Evolutionary conservation across 805 yeast genomes (phyloP).

Genomic region (Ogataea methanolica): DNA sequence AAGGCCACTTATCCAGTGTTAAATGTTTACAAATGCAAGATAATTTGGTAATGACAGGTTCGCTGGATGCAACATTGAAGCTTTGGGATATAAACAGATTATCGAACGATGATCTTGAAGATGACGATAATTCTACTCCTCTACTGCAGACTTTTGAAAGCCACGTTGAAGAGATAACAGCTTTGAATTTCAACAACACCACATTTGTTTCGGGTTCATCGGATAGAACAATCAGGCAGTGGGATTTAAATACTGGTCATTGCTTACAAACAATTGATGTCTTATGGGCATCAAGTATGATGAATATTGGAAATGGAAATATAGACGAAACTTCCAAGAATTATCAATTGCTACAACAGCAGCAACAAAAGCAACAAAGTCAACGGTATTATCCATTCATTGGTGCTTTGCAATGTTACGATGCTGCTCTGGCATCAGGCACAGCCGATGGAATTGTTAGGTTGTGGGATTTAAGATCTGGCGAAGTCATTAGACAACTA

Average conservation of each 20-base stretch:
- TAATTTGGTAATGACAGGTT: conserved; percentile 47
- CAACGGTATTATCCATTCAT: conserved; percentile 37
- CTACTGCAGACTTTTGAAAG: conserved; percentile 51
- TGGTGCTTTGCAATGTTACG: conserved; percentile 66
- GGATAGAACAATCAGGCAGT: conserved; percentile 68
- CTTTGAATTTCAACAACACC: conserved; percentile 48
- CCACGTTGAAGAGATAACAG: conserved; percentile 64
- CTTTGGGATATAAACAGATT: conserved; percentile 49
- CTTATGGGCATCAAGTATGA: conserved; percentile 47
- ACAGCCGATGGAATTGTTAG: conserved; percentile 72
- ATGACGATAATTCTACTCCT: conserved; percentile 19
- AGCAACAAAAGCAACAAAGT: conserved; percentile 6
- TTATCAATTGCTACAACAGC: conserved; percentile 6
- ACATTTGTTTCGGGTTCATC: conserved; percentile 65
- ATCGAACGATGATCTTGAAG: conserved; percentile 18
- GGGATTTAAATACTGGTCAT: conserved; percentile 66
- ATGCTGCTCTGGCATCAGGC: conserved; percentile 76
- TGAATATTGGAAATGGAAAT: conserved; percentile 10
- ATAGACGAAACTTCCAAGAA: not conserved
- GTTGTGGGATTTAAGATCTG: conserved; percentile 71
- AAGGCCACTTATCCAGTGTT: conserved; percentile 60
- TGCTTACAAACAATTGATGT: conserved; percentile 70
- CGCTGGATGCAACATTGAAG: conserved; percentile 57
- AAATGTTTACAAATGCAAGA: conserved; percentile 56
- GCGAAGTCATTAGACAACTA: conserved; percentile 56